Percentiles rank a stretch among this genome's conserved stretches.
These are phyloP conservation scores for Ustulina deusta DNA, from an alignment of 2,329 filamentous ascomycete genomes.

Conservation along the genomic window DNA sequence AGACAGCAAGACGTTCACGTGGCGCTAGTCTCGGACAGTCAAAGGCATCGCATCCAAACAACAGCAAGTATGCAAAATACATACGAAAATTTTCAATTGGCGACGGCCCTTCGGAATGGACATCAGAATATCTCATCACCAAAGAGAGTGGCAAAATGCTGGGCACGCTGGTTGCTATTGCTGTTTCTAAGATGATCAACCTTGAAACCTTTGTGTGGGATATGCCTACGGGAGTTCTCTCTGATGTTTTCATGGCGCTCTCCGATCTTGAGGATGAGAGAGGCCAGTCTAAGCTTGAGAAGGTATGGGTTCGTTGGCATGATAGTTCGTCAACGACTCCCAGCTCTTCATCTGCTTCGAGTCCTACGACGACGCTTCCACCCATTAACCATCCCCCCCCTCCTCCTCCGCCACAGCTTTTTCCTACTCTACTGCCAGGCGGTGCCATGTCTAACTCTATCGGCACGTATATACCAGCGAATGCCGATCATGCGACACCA, in stretches of 20 bases:
- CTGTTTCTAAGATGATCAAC: conserved; percentile 83
- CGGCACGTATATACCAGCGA: conserved; percentile 46
- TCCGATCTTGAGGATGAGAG: conserved; percentile 75
- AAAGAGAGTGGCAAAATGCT: conserved; percentile 91
- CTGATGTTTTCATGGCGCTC: conserved; percentile 84
- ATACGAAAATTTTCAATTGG: conserved; percentile 85
- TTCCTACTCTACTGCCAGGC: conserved; percentile 38
- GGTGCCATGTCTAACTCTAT: conserved; percentile 36
- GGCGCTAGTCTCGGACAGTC: conserved; percentile 40
- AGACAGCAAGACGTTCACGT: conserved; percentile 53
- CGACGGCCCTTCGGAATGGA: conserved; percentile 83
- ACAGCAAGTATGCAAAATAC: conserved; percentile 82
- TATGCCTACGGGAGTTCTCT: conserved; percentile 85
- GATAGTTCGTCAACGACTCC: conserved; percentile 70
- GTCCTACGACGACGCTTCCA: conserved; percentile 37
- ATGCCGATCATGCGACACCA: conserved; percentile 48
- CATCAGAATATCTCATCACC: conserved; percentile 82
- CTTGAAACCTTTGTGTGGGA: conserved; percentile 88
- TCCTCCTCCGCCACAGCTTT: conserved; percentile 41
- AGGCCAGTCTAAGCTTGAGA: conserved; percentile 74
- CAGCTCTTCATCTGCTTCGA: conserved; percentile 51
- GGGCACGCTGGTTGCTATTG: conserved; percentile 82
- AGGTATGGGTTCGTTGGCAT: conserved; percentile 86
- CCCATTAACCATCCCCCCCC: conserved; percentile 45
- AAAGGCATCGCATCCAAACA: conserved; percentile 54